Base-by-base conservation (phyloP, 208 protist species). In the Wallacemonas collosoma region DNA sequence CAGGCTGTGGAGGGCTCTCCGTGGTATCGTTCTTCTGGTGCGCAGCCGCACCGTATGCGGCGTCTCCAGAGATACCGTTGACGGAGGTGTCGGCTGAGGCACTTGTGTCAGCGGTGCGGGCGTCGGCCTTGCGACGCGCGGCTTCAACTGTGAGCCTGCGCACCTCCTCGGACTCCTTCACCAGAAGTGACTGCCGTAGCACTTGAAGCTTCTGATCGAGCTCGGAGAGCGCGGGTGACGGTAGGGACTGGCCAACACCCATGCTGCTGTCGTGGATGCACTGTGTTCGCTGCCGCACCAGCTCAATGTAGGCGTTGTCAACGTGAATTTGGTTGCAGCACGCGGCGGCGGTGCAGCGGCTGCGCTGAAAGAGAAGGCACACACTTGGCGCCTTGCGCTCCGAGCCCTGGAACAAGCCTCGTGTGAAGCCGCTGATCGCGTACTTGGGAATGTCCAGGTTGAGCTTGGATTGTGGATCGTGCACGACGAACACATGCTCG, bases 251-350 rank as follows among this genome's bases (percentile, higher is more conserved):
- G 56, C 44, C 47, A 8, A 26, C 26, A 26, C 56, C 43, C 11
- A 8, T 4, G 35, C 55, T 39, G 41, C 50, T 6, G 5, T 65
- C 60, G 60, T 65, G 14, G 60, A 44, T 75, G 11, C n/a, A 53
- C 41, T 2, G 55, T 41, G 40, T 38, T 64, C 61, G 74, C 50
- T 26, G 55, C 43, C 85, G 85, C 9, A 61, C 61, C 11, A 80
- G 47, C 67, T 71, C 69, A 41, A 94, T 78, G 77, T 93, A 95
- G 43, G 62, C 17, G 41, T 82, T 78, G 35, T 73, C 55, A 35
- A 96, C 88, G 81, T 96, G 91, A 64, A 95, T 90, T 50, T 96
- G 91, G 73, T 96, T 96, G 74, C 91, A 96, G 76, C 89, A 91
- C 56, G 79, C 61, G 50, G 75, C 80, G 3, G 89, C 89, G 54